Percentiles rank a stretch among this genome's conserved stretches.
phyloP scores from a whole-genome alignment of 208 protist genomes.

The Trypanosoma caninum region DNA sequence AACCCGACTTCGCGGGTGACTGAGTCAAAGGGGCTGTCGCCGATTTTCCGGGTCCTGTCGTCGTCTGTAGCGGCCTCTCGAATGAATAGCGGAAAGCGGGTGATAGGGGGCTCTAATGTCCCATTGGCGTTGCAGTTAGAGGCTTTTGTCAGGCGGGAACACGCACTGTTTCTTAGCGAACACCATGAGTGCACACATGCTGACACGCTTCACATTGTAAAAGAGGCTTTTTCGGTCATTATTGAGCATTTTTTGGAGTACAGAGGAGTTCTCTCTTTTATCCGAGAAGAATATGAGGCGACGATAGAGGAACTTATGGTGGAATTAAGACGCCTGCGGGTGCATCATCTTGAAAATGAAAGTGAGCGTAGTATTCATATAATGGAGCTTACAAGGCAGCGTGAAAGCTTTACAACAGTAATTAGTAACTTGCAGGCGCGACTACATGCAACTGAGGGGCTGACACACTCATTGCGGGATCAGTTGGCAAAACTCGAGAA shows the following conservation, averaged over 20 bases:
- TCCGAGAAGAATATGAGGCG: conserved; percentile 84
- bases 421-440: conserved; percentile 87
- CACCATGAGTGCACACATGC: conserved; percentile 55
- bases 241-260: conserved; percentile 86
- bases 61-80: conserved; percentile 14
- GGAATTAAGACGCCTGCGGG: conserved; percentile 46
- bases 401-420: conserved; percentile 70
- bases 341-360: conserved; percentile 65
- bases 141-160: conserved; percentile 77
- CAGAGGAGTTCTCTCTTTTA: conserved; percentile 59
- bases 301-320: conserved; percentile 47
- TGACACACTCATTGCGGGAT: conserved; percentile 69
- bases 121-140: conserved; percentile 81
- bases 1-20: too few relatives aligned
- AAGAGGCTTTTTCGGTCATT: conserved; percentile 72
- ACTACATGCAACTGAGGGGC: conserved; percentile 57
- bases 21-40: conserved; percentile 3
- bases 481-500: conserved; percentile 70
- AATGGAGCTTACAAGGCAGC: conserved; percentile 75
- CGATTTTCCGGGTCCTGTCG: conserved; percentile 5
- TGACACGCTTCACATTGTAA: conserved; percentile 81
- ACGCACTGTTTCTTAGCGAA: conserved; percentile 61
- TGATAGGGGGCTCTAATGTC: conserved; percentile 32
- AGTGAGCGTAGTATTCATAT: conserved; percentile 64
- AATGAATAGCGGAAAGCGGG: conserved; percentile 7